A percentile compares a stretch with the other conserved stretches of the same genome.
These are phyloP conservation scores for Boehmeria nivea DNA, from an alignment of 306 rosid genomes.

Conservation along the genomic window DNA sequence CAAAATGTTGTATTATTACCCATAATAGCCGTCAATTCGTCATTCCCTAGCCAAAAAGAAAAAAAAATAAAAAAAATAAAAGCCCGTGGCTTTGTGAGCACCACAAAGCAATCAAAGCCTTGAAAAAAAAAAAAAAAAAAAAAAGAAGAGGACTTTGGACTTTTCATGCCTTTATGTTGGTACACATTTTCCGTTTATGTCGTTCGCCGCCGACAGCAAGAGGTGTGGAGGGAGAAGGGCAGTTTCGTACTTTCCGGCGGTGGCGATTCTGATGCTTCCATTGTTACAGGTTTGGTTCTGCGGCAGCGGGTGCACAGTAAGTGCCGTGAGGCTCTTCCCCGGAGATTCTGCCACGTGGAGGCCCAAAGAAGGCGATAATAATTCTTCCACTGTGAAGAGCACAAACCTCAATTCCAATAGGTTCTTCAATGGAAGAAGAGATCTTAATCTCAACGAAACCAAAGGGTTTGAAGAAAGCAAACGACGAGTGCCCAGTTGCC, in stretches of 20 bases:
- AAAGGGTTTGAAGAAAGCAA: conserved; percentile 50
- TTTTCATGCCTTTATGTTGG: conserved; percentile 23
- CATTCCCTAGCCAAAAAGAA: conserved; percentile 25
- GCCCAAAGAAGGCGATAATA: neutral
- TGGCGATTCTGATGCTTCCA: conserved; percentile 30
- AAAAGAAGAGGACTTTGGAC: neutral
- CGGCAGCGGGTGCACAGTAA: conserved; percentile 42
- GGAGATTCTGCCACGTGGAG: conserved; percentile 12
- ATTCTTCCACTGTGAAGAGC: conserved; percentile 4
- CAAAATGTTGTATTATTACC: conserved; percentile 8
- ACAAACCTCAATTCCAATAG: conserved; percentile 21
- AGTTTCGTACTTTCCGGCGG: conserved; percentile 21
- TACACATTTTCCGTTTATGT: conserved; percentile 42
- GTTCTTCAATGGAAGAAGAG: conserved; percentile 40
- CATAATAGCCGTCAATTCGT: conserved; percentile 52
- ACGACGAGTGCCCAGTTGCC: conserved; percentile 88
- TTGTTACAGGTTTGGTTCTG: conserved; percentile 46
- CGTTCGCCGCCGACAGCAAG: conserved; percentile 30
- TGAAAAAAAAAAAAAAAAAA: too few relatives aligned
- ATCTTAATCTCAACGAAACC: conserved; percentile 27
- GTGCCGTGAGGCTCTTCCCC: conserved; percentile 42
- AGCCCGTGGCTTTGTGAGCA: neutral
- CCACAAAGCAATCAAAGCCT: conserved; percentile 3
- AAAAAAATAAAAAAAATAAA: neutral
- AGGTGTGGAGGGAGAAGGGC: conserved; percentile 21